Percentiles rank a stretch among this genome's conserved stretches.
Conservation (phyloP, 805 yeast species). For the Sugiyamaella chiloensis region DNA sequence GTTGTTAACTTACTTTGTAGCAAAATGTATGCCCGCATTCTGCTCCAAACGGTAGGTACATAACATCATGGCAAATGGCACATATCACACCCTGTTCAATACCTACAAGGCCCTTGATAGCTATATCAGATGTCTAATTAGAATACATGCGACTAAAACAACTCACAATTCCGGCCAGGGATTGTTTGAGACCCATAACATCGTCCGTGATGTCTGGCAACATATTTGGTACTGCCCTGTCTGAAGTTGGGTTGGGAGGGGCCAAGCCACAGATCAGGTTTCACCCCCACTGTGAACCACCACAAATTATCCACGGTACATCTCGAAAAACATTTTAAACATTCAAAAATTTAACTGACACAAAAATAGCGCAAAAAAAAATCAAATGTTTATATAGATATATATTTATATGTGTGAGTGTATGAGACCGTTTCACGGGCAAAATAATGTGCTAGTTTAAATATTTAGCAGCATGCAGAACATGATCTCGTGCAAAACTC, state of each 20-base stretch:
- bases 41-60: conserved; percentile 54
- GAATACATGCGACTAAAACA: background rate
- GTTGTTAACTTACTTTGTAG: conserved; percentile 37
- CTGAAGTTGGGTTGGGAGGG: too few relatives aligned
- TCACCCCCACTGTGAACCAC: too few relatives aligned
- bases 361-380: too few relatives aligned
- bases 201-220: too few relatives aligned
- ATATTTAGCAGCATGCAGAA: conserved; percentile 78
- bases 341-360: too few relatives aligned
- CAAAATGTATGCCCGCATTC: conserved; percentile 69
- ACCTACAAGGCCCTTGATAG: conserved; percentile 9
- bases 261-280: too few relatives aligned
- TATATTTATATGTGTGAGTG: too few relatives aligned
- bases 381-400: too few relatives aligned
- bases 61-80: conserved; percentile 57
- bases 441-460: conserved; percentile 32
- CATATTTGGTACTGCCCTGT: too few relatives aligned
- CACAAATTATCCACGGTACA: too few relatives aligned
- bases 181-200: background rate
- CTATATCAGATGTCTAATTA: background rate
- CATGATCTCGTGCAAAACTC: conserved; percentile 76
- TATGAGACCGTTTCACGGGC: too few relatives aligned
- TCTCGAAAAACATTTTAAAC: too few relatives aligned
- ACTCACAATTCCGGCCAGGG: conserved; percentile 1
- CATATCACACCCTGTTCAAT: conserved; percentile 37